Conservation (phyloP, 768 basidiomycete genomes). For the Fomitopsis serialis region DNA sequence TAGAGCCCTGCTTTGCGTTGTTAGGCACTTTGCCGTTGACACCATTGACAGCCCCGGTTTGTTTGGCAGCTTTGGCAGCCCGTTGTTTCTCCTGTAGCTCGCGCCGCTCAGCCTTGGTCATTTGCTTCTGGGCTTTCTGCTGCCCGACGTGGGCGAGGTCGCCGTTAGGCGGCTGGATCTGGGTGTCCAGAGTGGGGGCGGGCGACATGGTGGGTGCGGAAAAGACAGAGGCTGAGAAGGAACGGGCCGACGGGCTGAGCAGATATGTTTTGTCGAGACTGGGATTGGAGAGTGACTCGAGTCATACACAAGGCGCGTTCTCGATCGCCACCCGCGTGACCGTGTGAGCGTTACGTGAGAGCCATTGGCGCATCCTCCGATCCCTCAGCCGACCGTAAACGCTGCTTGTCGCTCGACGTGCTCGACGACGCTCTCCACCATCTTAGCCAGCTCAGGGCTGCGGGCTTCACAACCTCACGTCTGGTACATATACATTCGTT, state of each 20-base stretch:
- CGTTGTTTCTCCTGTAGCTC: conserved; percentile 78
- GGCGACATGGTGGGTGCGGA: conserved; percentile 16
- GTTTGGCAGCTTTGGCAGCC: conserved; percentile 60
- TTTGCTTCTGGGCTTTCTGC: conserved; percentile 55
- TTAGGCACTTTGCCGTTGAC: conserved; percentile 7
- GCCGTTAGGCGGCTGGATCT: conserved; percentile 9
- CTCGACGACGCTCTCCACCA: background rate
- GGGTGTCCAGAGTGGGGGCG: conserved; percentile 18
- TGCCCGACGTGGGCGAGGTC: conserved; percentile 13
- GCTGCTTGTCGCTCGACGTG: background rate
- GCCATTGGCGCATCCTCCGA: background rate
- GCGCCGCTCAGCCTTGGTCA: conserved; percentile 77
- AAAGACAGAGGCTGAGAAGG: conserved; percentile 1
- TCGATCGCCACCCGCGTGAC: background rate
- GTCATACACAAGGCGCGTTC: background rate
- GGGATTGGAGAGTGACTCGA: conserved; percentile 3
- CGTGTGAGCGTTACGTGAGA: background rate
- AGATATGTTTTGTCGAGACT: conserved; percentile 1
- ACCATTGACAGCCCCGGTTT: conserved; percentile 28
- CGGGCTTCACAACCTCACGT: background rate
- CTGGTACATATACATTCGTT: background rate
- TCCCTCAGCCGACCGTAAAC: background rate
- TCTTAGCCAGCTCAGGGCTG: background rate
- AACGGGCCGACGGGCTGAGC: background rate
- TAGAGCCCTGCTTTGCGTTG: background rate